phyloP scores from a whole-genome alignment of 345 rosid genomes.

The Citrus unshiu region DNA sequence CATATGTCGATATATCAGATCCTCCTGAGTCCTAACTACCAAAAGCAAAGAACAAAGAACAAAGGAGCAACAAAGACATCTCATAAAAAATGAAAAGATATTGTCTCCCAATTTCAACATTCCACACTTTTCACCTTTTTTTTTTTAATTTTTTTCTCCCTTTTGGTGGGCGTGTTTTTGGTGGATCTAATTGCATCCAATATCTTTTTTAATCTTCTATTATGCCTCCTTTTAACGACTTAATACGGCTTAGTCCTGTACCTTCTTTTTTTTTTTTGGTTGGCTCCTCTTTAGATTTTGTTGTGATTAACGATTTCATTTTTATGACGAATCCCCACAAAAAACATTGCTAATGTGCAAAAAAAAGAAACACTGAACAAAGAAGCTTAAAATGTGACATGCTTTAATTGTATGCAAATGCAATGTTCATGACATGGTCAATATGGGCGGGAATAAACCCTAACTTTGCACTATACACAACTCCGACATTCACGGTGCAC shows the following conservation, averaged over 20 bases:
- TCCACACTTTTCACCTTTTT: conserved; percentile 21
- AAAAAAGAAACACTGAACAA: not conserved
- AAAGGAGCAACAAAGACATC: conserved; percentile 30
- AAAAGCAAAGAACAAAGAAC: conserved; percentile 26
- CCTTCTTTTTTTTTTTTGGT: not conserved
- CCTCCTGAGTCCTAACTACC: conserved; percentile 10
- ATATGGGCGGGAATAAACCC: conserved; percentile 12
- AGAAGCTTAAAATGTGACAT: not conserved
- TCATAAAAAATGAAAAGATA: conserved; percentile 37
- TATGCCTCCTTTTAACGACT: conserved; percentile 15
- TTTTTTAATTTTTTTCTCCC: not conserved
- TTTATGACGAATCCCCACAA: not conserved
- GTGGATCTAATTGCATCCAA: conserved; percentile 34
- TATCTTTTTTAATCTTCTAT: conserved; percentile 24
- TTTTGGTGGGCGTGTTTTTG: conserved; percentile 18
- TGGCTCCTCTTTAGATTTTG: conserved; percentile 1
- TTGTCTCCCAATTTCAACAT: conserved; percentile 39
- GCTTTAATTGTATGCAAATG: not conserved
- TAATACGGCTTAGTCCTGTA: conserved; percentile 19
- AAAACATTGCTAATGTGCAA: not conserved
- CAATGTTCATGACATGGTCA: conserved; percentile 13
- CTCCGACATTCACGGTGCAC: conserved; percentile 23
- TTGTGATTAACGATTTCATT: not conserved
- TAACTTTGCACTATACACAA: not conserved
- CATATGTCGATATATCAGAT: not conserved